Percentiles rank a stretch among this genome's conserved stretches.
Conservation (phyloP, 495 filamentous ascomycete species). For the Penicillium soppii region DNA sequence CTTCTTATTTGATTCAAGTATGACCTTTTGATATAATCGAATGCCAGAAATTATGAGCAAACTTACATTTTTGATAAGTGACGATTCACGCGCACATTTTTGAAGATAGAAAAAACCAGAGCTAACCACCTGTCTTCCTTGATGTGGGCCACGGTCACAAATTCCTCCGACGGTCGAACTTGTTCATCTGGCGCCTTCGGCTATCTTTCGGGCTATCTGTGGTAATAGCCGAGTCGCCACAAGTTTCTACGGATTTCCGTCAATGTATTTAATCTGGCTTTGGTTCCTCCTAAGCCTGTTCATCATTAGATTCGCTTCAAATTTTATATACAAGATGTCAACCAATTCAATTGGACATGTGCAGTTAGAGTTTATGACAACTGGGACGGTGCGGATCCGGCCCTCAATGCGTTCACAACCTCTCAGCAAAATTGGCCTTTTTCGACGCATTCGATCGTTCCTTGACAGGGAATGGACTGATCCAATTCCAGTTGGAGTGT, state of each 20-base stretch:
- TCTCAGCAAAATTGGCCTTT: constrained; percentile 7
- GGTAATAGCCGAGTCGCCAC: not conserved
- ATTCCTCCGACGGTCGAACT: constrained; percentile 3
- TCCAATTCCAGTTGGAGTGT: constrained; percentile 25
- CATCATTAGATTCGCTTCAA: no score
- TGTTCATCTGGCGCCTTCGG: not conserved
- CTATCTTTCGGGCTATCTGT: not conserved
- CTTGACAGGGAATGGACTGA: constrained; percentile 24
- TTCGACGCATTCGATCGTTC: constrained; percentile 26
- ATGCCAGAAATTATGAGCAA: not conserved
- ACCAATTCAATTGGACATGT: constrained; percentile 3
- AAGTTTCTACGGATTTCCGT: not conserved
- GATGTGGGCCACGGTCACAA: not conserved
- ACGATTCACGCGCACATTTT: no score
- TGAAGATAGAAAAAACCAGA: no score
- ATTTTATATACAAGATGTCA: not conserved
- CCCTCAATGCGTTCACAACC: constrained; percentile 29
- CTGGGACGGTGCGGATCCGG: constrained; percentile 22
- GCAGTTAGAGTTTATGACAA: constrained; percentile 19
- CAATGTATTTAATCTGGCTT: not conserved
- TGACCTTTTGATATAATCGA: not conserved
- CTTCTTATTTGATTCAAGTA: constrained; percentile 4
- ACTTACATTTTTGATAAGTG: no score
- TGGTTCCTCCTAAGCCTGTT: no score
- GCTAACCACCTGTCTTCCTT: no score